A percentile compares a stretch with the other conserved stretches of the same genome.
These are phyloP conservation scores for Lolium perenne DNA, from an alignment of 176 grass and related monocot genomes.

Conservation along the genomic window DNA sequence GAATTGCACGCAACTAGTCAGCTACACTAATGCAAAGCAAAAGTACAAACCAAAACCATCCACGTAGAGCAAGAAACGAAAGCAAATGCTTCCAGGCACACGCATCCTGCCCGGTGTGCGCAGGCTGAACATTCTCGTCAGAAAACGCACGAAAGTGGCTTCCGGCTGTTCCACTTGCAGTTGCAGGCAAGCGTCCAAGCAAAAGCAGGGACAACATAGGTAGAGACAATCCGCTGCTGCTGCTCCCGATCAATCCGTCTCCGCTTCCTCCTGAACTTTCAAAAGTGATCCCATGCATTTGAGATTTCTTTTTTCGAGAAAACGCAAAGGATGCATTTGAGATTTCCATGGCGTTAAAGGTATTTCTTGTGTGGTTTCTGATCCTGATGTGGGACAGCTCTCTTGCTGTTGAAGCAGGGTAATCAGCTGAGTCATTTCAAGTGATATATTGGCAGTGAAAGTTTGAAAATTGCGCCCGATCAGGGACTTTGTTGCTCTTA, in stretches of 20 bases:
- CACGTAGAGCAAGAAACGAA: slow-evolving; percentile 1
- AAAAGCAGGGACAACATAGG: neutral
- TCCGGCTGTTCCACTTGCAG: slow-evolving; percentile 15
- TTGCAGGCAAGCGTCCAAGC: slow-evolving; percentile 7
- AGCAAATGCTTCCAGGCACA: neutral
- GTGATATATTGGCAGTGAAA: too few species aligned
- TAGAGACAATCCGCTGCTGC: slow-evolving; percentile 4
- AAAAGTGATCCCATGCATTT: neutral
- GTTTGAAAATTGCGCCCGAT: too few species aligned
- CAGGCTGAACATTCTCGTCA: neutral
- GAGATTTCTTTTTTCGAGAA: too few species aligned
- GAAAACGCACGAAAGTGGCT: slow-evolving; percentile 41
- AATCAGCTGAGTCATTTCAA: too few species aligned
- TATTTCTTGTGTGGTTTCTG: neutral
- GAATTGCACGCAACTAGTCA: neutral
- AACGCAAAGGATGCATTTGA: too few species aligned
- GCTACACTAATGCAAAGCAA: neutral
- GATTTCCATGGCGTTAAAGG: neutral
- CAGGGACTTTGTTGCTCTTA: too few species aligned
- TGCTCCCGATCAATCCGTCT: neutral
- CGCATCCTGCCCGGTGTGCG: neutral
- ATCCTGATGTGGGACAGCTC: neutral
- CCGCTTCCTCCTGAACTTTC: too few species aligned
- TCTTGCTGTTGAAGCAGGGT: too few species aligned
- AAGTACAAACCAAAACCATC: neutral